Conservation (phyloP, 495 filamentous ascomycete species). For the Aspergillus homomorphus region DNA sequence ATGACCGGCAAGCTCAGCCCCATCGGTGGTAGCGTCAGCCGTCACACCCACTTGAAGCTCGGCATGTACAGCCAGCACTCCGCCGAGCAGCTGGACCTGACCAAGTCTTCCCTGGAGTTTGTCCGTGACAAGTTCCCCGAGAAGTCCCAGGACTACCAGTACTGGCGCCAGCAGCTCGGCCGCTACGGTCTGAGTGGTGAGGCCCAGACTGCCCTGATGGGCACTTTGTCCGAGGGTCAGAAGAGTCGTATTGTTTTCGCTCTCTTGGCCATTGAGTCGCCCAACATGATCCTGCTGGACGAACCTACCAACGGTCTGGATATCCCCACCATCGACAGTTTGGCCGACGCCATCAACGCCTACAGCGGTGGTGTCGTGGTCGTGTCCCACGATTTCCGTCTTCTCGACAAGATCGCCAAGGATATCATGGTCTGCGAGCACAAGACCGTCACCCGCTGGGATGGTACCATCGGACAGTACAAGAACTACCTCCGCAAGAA, state of each 20-base stretch:
- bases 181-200: constrained; percentile 89
- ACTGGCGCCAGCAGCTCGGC: constrained; percentile 97
- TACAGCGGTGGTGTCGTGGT: constrained; percentile 96
- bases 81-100: constrained; percentile 95
- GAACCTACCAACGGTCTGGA: constrained; percentile 99
- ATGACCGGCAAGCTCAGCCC: constrained; percentile 96
- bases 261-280: constrained; percentile 88
- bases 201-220: constrained; percentile 94
- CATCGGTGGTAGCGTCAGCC: constrained; percentile 72
- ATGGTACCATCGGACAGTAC: constrained; percentile 86
- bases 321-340: constrained; percentile 96
- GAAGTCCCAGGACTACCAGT: constrained; percentile 96
- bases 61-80: constrained; percentile 98
- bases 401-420: constrained; percentile 99
- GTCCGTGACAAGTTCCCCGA: constrained; percentile 90
- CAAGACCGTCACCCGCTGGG: constrained; percentile 85
- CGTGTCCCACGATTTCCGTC: constrained; percentile 96
- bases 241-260: constrained; percentile 98
- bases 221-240: constrained; percentile 95
- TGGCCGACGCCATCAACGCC: constrained; percentile 96
- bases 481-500: constrained; percentile 99
- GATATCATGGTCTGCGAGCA: constrained; percentile 99
- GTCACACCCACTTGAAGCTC: constrained; percentile 97
- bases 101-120: constrained; percentile 96
- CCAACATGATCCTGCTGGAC: constrained; percentile 97